Conservation (phyloP, 2,329 filamentous ascomycete species). For the Fusarium sp. region DNA sequence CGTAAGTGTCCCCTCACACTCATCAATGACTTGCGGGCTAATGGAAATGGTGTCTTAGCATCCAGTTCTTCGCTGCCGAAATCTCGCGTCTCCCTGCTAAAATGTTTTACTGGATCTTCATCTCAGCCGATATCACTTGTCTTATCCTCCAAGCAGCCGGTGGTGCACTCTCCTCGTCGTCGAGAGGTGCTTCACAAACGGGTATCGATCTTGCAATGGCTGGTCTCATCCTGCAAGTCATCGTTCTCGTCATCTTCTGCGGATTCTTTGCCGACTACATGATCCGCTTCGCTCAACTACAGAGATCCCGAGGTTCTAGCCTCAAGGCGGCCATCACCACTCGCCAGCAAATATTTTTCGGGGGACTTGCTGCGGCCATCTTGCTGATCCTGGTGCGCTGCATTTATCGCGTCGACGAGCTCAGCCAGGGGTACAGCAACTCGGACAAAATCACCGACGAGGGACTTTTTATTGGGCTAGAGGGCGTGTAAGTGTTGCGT, state of each 20-base stretch:
- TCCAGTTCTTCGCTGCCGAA: neutral
- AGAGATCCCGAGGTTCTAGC: neutral
- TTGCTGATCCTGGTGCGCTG: neutral
- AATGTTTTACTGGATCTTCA: neutral
- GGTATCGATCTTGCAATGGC: neutral
- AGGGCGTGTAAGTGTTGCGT: neutral
- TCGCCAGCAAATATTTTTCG: neutral
- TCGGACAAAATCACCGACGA: neutral
- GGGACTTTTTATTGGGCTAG: neutral
- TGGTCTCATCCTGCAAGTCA: neutral
- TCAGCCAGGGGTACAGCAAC: neutral
- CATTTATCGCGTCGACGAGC: neutral
- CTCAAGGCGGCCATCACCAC: neutral
- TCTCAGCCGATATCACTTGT: neutral
- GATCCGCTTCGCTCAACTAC: neutral
- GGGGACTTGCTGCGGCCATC: neutral
- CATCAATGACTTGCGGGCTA: neutral
- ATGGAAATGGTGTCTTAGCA: neutral
- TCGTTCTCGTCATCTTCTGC: neutral
- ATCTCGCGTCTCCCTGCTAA: neutral
- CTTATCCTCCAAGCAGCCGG: neutral
- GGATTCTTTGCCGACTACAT: neutral
- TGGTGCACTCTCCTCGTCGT: neutral
- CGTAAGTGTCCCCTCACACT: neutral
- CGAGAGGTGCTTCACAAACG: neutral